Evolutionary conservation across 192 early-diverging fungal genomes (phyloP), one percentile per base, ranked within the genome.

Genomic region (Gryganskiella cystojenkinii): DNA sequence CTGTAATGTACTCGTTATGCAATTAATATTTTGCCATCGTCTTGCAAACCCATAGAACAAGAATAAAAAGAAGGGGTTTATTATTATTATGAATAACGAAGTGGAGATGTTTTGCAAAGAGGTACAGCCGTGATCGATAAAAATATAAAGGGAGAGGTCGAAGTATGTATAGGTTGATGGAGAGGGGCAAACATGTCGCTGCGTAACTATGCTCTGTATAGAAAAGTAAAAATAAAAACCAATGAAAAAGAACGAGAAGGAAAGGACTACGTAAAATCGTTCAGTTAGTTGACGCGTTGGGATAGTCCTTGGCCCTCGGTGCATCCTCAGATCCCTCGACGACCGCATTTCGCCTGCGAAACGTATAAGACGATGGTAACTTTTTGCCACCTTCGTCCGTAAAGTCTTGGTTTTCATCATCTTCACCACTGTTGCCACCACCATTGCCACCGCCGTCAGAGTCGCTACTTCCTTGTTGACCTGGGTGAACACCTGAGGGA

Each of bases 301-400:
- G 35, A 69, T 63, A 78, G 31, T 51, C 74, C n/a, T 53, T 63
- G 7, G 61, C 37, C 31, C 44, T 68, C 9, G 74, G 74, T n/a
- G 74, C 74, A 58, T 78, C 74, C 31, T 78, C 74, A 3, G 66
- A 69, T 19, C 74, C 65, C 33, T 78, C 74, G 10, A 78, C 74
- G 10, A 78, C 68, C 5, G 74, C 74, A 31, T 78, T 78, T 44
- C 74, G 59, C 30, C 74, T 59, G 14, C 74, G 74, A 61, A 78
- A 78, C 8, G 74, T 78, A 30, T 78, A 78, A 42, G 74, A 56
- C 10, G 74, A 59, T 10, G 74, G 74, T 25, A 35, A 10, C 19
- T 15, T 56, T 7, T 57, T 37, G 24, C 54, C 42, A 14, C 24
- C 57, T 11, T 66, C 58, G 28, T 51, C 54, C 22, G 45, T 34